Base-by-base conservation (phyloP, 441 rosid genomes). In the Gossypium gossypioides region DNA sequence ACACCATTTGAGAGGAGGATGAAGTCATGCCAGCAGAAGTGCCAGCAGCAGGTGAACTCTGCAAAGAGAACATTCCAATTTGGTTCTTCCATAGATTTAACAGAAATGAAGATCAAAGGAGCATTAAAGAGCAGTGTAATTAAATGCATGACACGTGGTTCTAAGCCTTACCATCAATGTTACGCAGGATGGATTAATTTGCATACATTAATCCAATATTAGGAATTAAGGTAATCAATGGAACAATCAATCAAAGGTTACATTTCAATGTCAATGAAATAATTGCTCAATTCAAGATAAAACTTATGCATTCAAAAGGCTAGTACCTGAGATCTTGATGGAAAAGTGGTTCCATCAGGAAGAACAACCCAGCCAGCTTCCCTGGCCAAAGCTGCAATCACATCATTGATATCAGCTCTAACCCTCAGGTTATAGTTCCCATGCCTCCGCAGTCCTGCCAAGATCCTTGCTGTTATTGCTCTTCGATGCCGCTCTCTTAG, bases 281-380 rank as follows among this genome's bases (percentile, higher is more conserved):
- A 56, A 10, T 5, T 60, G 57, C 27, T 27, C 58, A 72, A 27
- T 46, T 18, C 3, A 69, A 44, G 10, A 58, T 13, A 54, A 50
- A 75, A 29, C 71, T n/a, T 4, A 71, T 62, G 37, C 8, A 37
- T 66, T 68, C 67, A 70, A 78, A 22, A 68, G 40, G 71, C 54
- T 48, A 82, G 79, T 73, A 96, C 99, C 97, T 93, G 98, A 74
- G 96, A 84, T 84, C 85, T 90, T 22, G 97, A 90, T 63, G 98
- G 99, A 75, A 89, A 93, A 64, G 97, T 93, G 48, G 99, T 96
- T 81, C 99, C 99, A 88, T 96, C 99, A 29, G 99, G 98, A 75
- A 96, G 96, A 82, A 96, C 99, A 77, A 93, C 96, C 99, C 99
- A 93, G 24, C 98, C 98, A 82, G 98, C 98, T 85, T 96, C 99